These are phyloP conservation scores for Bryoglossum gracile DNA, from an alignment of 495 filamentous ascomycete genomes.

Conservation along the genomic window DNA sequence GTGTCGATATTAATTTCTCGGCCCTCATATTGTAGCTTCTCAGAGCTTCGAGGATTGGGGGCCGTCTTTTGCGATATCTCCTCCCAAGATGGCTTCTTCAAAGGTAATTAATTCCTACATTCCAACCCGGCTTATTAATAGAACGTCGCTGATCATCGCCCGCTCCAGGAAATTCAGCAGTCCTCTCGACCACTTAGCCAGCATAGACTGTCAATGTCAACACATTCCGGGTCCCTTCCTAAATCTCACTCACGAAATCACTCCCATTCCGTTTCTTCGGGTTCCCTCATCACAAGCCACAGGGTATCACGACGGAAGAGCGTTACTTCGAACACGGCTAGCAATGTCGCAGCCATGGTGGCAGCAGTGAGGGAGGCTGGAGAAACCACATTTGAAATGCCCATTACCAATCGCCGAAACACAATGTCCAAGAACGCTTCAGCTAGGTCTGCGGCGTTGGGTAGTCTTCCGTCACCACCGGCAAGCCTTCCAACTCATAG, in stretches of 20 bases:
- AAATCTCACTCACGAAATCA: slow-evolving; percentile 51
- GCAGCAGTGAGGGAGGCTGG: slow-evolving; percentile 64
- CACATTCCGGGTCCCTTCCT: slow-evolving; percentile 20
- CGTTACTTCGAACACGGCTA: slow-evolving; percentile 65
- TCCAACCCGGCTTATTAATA: slow-evolving; percentile 16
- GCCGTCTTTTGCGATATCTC: slow-evolving; percentile 17
- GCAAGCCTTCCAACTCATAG: slow-evolving; percentile 42
- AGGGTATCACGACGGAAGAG: slow-evolving; percentile 92
- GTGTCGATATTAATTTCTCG: slow-evolving; percentile 10
- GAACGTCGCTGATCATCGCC: slow-evolving; percentile 19
- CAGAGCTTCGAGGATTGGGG: slow-evolving; percentile 28
- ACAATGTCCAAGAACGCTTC: slow-evolving; percentile 42
- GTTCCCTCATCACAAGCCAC: slow-evolving; percentile 71
- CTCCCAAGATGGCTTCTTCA: slow-evolving; percentile 23
- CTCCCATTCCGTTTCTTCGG: slow-evolving; percentile 73
- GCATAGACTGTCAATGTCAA: slow-evolving; percentile 24
- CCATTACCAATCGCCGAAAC: slow-evolving; percentile 39
- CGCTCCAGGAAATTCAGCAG: slow-evolving; percentile 24
- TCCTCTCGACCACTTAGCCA: slow-evolving; percentile 23
- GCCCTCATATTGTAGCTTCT: slow-evolving; percentile 29
- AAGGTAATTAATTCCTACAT: slow-evolving; percentile 17
- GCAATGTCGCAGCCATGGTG: slow-evolving; percentile 63
- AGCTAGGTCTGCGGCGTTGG: slow-evolving; percentile 35
- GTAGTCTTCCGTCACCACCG: slow-evolving; percentile 45
- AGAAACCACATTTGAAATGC: slow-evolving; percentile 43